A percentile compares a stretch with the other conserved stretches of the same genome.
Conservation (phyloP, 345 rosid genomes). For the Passiflora organensis region DNA sequence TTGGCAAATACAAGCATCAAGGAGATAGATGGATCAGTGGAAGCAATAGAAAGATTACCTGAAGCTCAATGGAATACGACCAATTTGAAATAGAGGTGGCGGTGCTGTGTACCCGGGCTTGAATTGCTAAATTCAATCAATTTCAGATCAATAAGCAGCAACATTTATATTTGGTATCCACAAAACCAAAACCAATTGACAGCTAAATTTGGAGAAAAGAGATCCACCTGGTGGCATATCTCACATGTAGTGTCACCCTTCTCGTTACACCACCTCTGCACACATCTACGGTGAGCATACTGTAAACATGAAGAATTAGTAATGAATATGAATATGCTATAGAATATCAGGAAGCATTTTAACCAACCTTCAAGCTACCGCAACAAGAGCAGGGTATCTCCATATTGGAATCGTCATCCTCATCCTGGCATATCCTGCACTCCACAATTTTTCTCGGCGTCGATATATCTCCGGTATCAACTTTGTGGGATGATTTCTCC, state of each 20-base stretch:
- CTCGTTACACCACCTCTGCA: constrained; percentile 93
- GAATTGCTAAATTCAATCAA: constrained; percentile 46
- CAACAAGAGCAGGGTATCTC: constrained; percentile 87
- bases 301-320: constrained; percentile 25
- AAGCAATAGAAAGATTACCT: constrained; percentile 31
- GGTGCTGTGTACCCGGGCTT: constrained; percentile 88
- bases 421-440: constrained; percentile 94
- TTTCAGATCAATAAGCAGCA: constrained; percentile 7
- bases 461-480: constrained; percentile 41
- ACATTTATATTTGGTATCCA: too few relatives aligned
- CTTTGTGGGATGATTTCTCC: constrained; percentile 19
- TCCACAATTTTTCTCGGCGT: constrained; percentile 52
- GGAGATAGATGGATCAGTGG: too few relatives aligned
- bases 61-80: constrained; percentile 69
- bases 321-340: background rate
- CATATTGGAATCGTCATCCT: constrained; percentile 76
- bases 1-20: background rate
- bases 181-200: too few relatives aligned
- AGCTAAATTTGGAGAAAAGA: background rate
- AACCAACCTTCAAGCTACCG: constrained; percentile 83
- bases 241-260: constrained; percentile 83
- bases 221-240: constrained; percentile 76
- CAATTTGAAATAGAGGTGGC: constrained; percentile 63
- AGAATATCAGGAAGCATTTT: background rate
- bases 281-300: constrained; percentile 85